These are phyloP conservation scores for Cordyceps militaris DNA, from an alignment of 2,329 filamentous ascomycete genomes.

Conservation along the genomic window DNA sequence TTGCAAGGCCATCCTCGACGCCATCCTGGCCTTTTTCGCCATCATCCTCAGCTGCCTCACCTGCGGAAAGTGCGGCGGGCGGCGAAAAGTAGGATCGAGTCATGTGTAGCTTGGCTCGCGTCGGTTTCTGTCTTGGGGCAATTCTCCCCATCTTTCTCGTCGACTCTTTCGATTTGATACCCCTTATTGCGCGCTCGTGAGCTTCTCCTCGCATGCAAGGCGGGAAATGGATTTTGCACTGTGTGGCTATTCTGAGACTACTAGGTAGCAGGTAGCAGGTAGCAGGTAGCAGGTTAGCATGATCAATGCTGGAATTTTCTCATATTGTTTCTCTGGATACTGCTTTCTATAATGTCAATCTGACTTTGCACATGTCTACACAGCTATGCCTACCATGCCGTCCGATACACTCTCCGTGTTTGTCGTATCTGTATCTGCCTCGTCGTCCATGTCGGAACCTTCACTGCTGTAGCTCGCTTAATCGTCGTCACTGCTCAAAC, in stretches of 20 bases:
- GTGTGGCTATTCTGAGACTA: too few species aligned
- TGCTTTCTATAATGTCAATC: background rate
- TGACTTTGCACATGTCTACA: background rate
- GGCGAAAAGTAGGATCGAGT: slow-evolving; percentile 22
- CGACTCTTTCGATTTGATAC: background rate
- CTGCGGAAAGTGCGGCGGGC: slow-evolving; percentile 34
- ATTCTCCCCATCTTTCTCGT: background rate
- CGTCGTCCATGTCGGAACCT: background rate
- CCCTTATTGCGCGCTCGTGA: background rate
- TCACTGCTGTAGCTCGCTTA: too few species aligned
- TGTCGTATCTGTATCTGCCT: background rate
- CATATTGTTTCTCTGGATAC: too few species aligned
- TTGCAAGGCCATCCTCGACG: slow-evolving; percentile 60
- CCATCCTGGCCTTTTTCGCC: slow-evolving; percentile 56
- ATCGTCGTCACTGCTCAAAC: background rate
- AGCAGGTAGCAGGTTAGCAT: too few species aligned
- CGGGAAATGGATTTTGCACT: background rate
- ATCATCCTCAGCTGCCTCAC: slow-evolving; percentile 61
- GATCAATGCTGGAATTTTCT: too few species aligned
- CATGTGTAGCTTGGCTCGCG: background rate
- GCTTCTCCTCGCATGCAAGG: background rate
- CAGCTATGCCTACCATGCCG: background rate
- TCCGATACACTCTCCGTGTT: background rate
- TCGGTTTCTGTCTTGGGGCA: background rate
- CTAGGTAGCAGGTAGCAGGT: too few species aligned